Conservation (phyloP, 192 early-diverging fungal species). For the Coemansia aciculifera region DNA sequence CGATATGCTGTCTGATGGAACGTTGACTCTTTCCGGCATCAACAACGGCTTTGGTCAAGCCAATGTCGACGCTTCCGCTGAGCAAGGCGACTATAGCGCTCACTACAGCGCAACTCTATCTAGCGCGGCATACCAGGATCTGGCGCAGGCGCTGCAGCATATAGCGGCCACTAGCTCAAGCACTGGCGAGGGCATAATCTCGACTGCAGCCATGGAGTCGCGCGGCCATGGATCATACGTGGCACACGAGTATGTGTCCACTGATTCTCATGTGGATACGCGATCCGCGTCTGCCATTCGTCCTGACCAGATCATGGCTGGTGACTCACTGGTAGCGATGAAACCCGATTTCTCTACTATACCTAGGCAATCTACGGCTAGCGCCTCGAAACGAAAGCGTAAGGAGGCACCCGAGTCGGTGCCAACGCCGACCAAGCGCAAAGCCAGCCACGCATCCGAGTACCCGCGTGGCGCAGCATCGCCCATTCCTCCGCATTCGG, state of each 20-base stretch:
- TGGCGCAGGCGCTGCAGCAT: conserved; percentile 48
- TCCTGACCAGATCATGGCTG: conserved; percentile 23
- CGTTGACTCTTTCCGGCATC: conserved; percentile 30
- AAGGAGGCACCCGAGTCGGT: conserved; percentile 7
- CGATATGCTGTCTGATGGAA: conserved; percentile 27
- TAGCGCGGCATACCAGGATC: conserved; percentile 37
- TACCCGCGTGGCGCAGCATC: conserved; percentile 3
- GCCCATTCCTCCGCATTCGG: neutral
- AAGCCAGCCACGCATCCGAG: conserved; percentile 27
- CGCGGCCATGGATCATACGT: neutral
- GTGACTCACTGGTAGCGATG: conserved; percentile 5
- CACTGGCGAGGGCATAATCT: conserved; percentile 11
- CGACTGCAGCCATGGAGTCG: conserved; percentile 6
- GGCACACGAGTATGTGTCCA: neutral
- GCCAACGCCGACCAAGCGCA: conserved; percentile 32
- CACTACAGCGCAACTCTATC: conserved; percentile 34
- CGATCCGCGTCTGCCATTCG: conserved; percentile 15
- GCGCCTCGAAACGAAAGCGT: conserved; percentile 41
- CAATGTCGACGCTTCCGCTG: conserved; percentile 1
- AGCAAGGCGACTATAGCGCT: conserved; percentile 14
- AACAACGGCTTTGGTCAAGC: conserved; percentile 19
- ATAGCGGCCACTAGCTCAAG: conserved; percentile 37
- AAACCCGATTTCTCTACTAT: neutral
- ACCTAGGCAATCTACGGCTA: neutral
- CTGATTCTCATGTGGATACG: conserved; percentile 1